These are phyloP conservation scores for Apostasia shenzhenica DNA, from an alignment of 106 monocot species.

Conservation along the genomic window DNA sequence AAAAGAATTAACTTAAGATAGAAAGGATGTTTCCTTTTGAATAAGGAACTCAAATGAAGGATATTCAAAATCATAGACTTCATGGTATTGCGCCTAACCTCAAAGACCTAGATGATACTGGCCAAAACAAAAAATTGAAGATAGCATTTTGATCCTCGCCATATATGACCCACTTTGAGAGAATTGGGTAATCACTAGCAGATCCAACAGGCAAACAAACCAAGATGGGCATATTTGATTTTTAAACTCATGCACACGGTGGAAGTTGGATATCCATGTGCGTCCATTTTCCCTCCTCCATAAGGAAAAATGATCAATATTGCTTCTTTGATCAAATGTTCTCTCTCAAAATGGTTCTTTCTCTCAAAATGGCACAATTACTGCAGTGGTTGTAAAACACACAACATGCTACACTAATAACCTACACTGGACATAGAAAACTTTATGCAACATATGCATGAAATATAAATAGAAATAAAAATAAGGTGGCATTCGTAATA, in stretches of 20 bases:
- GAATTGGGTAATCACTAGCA: slow-evolving; percentile 87
- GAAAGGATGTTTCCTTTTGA: too few species aligned
- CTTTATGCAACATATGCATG: slow-evolving; percentile 25
- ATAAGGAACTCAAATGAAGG: too few species aligned
- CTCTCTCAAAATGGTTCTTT: too few species aligned
- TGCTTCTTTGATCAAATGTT: slow-evolving; percentile 61
- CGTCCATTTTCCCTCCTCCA: slow-evolving; percentile 68
- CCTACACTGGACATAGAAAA: too few species aligned
- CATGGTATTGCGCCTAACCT: too few species aligned
- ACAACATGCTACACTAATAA: slow-evolving; percentile 96
- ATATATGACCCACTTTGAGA: slow-evolving; percentile 95
- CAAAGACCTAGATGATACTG: too few species aligned
- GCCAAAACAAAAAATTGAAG: not conserved
- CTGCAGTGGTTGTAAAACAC: slow-evolving; percentile 99
- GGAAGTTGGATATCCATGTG: slow-evolving; percentile 72
- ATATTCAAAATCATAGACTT: too few species aligned
- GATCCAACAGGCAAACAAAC: slow-evolving; percentile 97
- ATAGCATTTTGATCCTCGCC: slow-evolving; percentile 84
- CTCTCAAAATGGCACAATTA: slow-evolving; percentile 63
- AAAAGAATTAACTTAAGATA: too few species aligned
- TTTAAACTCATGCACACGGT: slow-evolving; percentile 87
- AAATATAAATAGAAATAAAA: slow-evolving; percentile 1
- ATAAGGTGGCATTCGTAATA: too few species aligned
- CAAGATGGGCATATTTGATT: slow-evolving; percentile 96
- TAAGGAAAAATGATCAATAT: slow-evolving; percentile 46